Evolutionary conservation across 2,329 filamentous ascomycete genomes (phyloP).

Genomic region (Alternaria brassicicola): DNA sequence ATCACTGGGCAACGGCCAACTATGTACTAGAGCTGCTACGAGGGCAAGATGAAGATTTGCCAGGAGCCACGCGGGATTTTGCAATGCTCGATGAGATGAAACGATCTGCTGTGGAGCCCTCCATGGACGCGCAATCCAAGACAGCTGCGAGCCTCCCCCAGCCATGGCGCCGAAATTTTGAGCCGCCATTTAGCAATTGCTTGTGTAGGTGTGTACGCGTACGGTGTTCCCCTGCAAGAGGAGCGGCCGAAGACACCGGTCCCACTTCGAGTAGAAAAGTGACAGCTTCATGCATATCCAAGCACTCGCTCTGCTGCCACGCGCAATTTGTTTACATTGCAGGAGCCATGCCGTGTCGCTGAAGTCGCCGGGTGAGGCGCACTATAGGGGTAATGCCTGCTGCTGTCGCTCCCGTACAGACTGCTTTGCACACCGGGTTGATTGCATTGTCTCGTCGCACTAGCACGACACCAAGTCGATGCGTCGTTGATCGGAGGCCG

Average conservation of each 20-base stretch:
- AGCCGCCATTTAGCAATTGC: slow-evolving; percentile 5
- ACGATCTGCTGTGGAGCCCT: slow-evolving; percentile 39
- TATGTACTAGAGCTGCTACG: slow-evolving; percentile 9
- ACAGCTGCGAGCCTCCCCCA: background rate
- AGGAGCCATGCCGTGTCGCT: slow-evolving; percentile 8
- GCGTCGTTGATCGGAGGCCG: slow-evolving; percentile 21
- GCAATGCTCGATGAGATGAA: slow-evolving; percentile 32
- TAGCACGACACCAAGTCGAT: slow-evolving; percentile 21
- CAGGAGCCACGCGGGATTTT: slow-evolving; percentile 25
- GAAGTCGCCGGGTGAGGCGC: slow-evolving; percentile 16
- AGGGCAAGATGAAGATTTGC: slow-evolving; percentile 25
- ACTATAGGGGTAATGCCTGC: slow-evolving; percentile 30
- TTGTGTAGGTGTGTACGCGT: slow-evolving; percentile 10
- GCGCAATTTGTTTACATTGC: slow-evolving; percentile 11
- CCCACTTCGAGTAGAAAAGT: slow-evolving; percentile 2
- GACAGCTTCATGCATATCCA: background rate
- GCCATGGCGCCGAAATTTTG: slow-evolving; percentile 11
- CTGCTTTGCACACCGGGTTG: slow-evolving; percentile 11
- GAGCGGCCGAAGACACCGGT: slow-evolving; percentile 8
- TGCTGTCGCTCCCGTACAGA: slow-evolving; percentile 11
- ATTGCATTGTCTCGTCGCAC: slow-evolving; percentile 28
- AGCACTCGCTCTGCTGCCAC: background rate
- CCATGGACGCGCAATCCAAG: slow-evolving; percentile 42
- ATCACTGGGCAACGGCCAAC: slow-evolving; percentile 24
- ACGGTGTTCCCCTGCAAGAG: slow-evolving; percentile 1